These are phyloP conservation scores for Samsoniella hepiali DNA, from an alignment of 2,329 filamentous ascomycete species.

Conservation along the genomic window DNA sequence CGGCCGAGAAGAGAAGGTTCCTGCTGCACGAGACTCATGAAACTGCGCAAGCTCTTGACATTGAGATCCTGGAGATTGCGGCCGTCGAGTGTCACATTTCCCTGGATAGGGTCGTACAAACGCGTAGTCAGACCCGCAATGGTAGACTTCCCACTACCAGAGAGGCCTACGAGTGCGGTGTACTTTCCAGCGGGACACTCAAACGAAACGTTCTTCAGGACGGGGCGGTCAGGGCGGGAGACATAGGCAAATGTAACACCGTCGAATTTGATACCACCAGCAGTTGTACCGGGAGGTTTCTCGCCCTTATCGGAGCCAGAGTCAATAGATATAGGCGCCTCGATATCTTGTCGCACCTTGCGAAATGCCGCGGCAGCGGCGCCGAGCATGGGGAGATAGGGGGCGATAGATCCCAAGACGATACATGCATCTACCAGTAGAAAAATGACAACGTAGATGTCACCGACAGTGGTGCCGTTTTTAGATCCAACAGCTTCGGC, in stretches of 20 bases:
- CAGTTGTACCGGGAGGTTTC: constrained; percentile 45
- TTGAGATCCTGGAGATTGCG: constrained; percentile 47
- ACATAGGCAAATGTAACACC: constrained; percentile 45
- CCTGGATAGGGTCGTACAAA: constrained; percentile 54
- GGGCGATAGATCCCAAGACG: constrained; percentile 60
- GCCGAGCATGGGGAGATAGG: constrained; percentile 59
- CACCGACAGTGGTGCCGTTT: constrained; percentile 38
- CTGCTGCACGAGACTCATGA: constrained; percentile 45
- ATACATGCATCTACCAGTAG: constrained; percentile 62
- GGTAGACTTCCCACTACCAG: constrained; percentile 57
- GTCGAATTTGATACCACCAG: constrained; percentile 34
- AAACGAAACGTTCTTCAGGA: constrained; percentile 45
- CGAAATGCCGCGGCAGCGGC: constrained; percentile 56
- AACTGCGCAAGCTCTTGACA: constrained; percentile 40
- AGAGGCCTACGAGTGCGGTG: constrained; percentile 57
- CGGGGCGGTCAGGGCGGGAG: constrained; percentile 39
- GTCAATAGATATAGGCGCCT: constrained; percentile 47
- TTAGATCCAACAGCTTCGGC: constrained; percentile 36
- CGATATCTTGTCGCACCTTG: constrained; percentile 57
- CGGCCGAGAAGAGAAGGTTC: constrained; percentile 43
- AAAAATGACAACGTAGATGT: constrained; percentile 63
- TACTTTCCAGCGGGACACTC: constrained; percentile 46
- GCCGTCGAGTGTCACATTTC: constrained; percentile 46
- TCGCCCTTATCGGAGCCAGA: constrained; percentile 33
- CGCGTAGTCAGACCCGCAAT: constrained; percentile 53